phyloP scores from a whole-genome alignment of 1,284 basidiomycete species.

The Baeospora myosura region DNA sequence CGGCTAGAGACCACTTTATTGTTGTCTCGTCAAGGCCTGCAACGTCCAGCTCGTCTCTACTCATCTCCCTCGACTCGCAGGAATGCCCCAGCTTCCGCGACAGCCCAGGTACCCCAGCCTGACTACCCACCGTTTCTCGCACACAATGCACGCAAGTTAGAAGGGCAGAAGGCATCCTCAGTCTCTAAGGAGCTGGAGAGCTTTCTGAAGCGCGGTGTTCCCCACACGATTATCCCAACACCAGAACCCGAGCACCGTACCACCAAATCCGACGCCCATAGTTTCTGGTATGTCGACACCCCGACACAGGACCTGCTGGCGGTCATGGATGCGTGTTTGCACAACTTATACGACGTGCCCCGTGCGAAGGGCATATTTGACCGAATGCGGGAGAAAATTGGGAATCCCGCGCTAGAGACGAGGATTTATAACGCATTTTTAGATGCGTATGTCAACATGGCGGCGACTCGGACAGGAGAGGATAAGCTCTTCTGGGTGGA shows the following conservation, averaged over 20 bases:
- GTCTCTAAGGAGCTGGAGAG: slow-evolving; percentile 17
- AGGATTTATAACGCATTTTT: slow-evolving; percentile 47
- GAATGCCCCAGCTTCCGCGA: slow-evolving; percentile 45
- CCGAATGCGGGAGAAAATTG: slow-evolving; percentile 35
- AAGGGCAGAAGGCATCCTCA: slow-evolving; percentile 16
- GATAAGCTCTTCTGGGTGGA: slow-evolving; percentile 47
- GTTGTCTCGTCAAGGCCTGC: slow-evolving; percentile 60
- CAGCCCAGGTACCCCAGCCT: slow-evolving; percentile 25
- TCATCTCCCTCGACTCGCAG: slow-evolving; percentile 49
- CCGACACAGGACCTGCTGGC: slow-evolving; percentile 61
- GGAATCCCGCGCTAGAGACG: slow-evolving; percentile 47
- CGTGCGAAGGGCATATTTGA: slow-evolving; percentile 67
- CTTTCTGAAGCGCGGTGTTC: slow-evolving; percentile 40
- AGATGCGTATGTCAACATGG: slow-evolving; percentile 57
- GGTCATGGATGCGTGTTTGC: slow-evolving; percentile 74
- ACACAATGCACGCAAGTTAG: slow-evolving; percentile 14
- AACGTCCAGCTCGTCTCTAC: slow-evolving; percentile 60
- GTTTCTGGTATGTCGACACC: slow-evolving; percentile 60
- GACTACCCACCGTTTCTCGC: slow-evolving; percentile 36
- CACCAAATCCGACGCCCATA: slow-evolving; percentile 20
- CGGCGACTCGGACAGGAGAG: slow-evolving; percentile 33
- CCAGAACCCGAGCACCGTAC: slow-evolving; percentile 37
- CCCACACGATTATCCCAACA: slow-evolving; percentile 56
- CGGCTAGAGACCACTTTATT: slow-evolving; percentile 54
- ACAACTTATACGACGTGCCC: slow-evolving; percentile 62